Percentiles rank a stretch among this genome's conserved stretches.
Evolutionary conservation across 164 flowering plant genomes (phyloP).

Genomic region (Magnolia sinica): DNA sequence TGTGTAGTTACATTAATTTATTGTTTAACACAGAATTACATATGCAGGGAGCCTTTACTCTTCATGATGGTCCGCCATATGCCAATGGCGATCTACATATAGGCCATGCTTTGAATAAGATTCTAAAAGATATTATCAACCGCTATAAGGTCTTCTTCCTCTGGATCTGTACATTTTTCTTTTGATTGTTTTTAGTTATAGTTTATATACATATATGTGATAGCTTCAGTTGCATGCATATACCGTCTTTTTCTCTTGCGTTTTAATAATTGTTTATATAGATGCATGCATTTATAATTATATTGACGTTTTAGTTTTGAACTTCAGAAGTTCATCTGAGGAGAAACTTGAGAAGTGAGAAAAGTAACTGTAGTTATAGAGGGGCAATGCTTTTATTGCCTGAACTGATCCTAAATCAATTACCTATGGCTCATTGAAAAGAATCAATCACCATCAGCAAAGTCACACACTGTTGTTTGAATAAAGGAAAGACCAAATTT

Average conservation of each 20-base stretch:
- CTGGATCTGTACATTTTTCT: background rate
- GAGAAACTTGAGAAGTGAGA: background rate
- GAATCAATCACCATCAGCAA: background rate
- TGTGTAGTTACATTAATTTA: background rate
- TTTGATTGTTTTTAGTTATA: background rate
- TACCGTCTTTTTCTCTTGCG: too few species aligned
- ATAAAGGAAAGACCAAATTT: background rate
- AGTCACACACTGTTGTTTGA: background rate
- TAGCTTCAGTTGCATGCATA: background rate
- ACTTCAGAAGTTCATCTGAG: background rate
- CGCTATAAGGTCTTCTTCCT: conserved; percentile 71
- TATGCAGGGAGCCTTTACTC: conserved; percentile 68
- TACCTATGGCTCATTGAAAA: background rate
- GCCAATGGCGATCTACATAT: conserved; percentile 98
- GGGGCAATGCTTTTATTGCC: background rate
- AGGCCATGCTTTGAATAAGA: conserved; percentile 97
- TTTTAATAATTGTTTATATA: background rate
- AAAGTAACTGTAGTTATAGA: background rate
- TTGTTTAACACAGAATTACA: conserved; percentile 19
- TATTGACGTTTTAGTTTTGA: background rate
- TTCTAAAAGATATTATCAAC: conserved; percentile 92
- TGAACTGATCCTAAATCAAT: background rate
- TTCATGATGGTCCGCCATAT: conserved; percentile 99
- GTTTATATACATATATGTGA: background rate
- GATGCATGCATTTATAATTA: background rate